These are phyloP conservation scores for Massariosphaeria phaeospora DNA, from an alignment of 495 filamentous ascomycete genomes.

Conservation along the genomic window DNA sequence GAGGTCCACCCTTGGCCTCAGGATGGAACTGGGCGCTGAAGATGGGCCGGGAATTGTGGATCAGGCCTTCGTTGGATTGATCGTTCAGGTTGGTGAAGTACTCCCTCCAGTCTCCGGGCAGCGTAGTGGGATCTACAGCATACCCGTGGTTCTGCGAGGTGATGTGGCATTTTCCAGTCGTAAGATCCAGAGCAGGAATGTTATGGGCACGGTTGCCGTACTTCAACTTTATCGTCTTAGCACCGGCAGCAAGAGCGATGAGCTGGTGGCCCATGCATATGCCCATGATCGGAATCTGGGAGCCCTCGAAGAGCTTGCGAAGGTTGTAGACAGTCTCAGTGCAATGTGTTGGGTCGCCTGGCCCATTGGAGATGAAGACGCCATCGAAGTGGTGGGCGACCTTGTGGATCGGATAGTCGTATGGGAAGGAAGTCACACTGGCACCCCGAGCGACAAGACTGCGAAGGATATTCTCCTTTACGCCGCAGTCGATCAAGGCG, in stretches of 20 bases:
- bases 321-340: conserved; percentile 88
- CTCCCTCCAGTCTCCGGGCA: conserved; percentile 85
- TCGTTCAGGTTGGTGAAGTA: conserved; percentile 98
- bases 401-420: conserved; percentile 96
- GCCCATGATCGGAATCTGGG: conserved; percentile 88
- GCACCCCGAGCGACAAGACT: conserved; percentile 83
- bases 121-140: conserved; percentile 80
- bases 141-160: conserved; percentile 98
- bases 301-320: conserved; percentile 78
- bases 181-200: conserved; percentile 90
- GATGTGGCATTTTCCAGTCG: conserved; percentile 95
- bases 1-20: conserved; percentile 91
- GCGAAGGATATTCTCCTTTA: conserved; percentile 98
- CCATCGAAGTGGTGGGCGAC: conserved; percentile 95
- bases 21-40: conserved; percentile 99
- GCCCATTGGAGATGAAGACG: conserved; percentile 96
- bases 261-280: conserved; percentile 96
- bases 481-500: conserved; percentile 93
- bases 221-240: conserved; percentile 86
- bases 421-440: conserved; percentile 88
- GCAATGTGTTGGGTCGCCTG: conserved; percentile 96
- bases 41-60: conserved; percentile 92
- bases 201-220: conserved; percentile 98
- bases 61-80: conserved; percentile 89
- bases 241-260: conserved; percentile 74